Evolutionary conservation across 2,329 filamentous ascomycete genomes (phyloP).

Genomic region (Diplodia intermedia): DNA sequence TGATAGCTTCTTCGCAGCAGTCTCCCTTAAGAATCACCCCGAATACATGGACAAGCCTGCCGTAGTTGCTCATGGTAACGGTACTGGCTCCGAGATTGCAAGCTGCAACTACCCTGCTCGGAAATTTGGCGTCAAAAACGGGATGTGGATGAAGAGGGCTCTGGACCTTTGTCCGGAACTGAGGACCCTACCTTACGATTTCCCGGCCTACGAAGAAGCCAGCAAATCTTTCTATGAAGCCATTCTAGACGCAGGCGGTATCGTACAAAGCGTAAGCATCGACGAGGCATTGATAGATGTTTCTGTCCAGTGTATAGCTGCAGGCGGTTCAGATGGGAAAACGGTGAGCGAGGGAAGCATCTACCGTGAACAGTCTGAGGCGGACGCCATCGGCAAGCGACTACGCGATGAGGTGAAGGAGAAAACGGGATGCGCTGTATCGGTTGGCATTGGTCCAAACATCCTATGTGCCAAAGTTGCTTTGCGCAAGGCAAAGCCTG

Average conservation of each 20-base stretch:
- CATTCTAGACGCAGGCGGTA: conserved; percentile 77
- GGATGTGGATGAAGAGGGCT: conserved; percentile 99
- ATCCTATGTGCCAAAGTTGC: conserved; percentile 92
- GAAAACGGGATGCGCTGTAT: conserved; percentile 84
- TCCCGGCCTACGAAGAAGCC: conserved; percentile 90
- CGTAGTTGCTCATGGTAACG: conserved; percentile 86
- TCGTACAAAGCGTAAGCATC: conserved; percentile 95
- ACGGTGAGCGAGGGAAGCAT: conserved; percentile 71
- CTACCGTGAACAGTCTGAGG: conserved; percentile 79
- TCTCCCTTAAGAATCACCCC: conserved; percentile 80
- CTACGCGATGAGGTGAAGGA: conserved; percentile 74
- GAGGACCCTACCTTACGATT: conserved; percentile 93
- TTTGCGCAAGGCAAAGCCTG: conserved; percentile 89
- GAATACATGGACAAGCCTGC: conserved; percentile 79
- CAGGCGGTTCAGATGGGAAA: conserved; percentile 70
- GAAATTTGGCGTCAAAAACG: conserved; percentile 87
- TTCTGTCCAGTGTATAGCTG: conserved; percentile 71
- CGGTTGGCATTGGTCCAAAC: conserved; percentile 89
- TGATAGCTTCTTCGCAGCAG: conserved; percentile 96
- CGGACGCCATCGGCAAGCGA: conserved; percentile 70
- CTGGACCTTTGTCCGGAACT: conserved; percentile 82
- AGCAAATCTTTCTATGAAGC: conserved; percentile 87
- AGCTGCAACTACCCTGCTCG: conserved; percentile 96
- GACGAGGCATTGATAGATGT: conserved; percentile 93
- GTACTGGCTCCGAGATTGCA: conserved; percentile 90